Conservation (phyloP, 2,329 filamentous ascomycete genomes). For the Ceratocystis lukuohia region DNA sequence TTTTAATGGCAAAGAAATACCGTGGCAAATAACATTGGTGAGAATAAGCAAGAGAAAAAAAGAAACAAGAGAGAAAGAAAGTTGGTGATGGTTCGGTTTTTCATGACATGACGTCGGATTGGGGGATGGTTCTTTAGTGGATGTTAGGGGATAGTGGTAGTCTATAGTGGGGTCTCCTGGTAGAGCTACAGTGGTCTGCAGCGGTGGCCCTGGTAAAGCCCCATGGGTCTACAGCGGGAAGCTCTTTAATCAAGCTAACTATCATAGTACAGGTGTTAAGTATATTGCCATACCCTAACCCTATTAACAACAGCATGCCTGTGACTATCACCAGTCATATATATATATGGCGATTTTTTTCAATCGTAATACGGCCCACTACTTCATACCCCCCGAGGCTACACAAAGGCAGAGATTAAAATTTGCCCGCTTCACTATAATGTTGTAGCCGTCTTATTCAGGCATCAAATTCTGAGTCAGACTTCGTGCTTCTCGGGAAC, state of each 20-base stretch:
- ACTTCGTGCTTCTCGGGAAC: background rate
- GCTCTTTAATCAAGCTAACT: too few species aligned
- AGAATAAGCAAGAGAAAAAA: background rate
- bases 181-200: background rate
- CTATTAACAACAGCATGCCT: too few species aligned
- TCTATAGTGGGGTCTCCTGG: background rate
- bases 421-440: background rate
- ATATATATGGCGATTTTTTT: too few species aligned
- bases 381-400: background rate
- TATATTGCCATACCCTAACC: too few species aligned
- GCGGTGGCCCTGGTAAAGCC: background rate
- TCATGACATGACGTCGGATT: too few species aligned
- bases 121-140: too few species aligned
- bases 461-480: slow-evolving; percentile 2
- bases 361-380: too few species aligned
- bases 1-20: background rate
- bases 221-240: too few species aligned
- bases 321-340: too few species aligned
- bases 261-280: too few species aligned
- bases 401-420: background rate
- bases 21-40: background rate
- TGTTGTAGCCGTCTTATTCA: background rate
- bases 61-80: background rate
- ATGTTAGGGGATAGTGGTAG: background rate
- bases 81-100: too few species aligned